A percentile compares a stretch with the other conserved stretches of the same genome.
Evolutionary conservation across 352 stramenopile species (phyloP).

Genomic region (Pythium dissimile): DNA sequence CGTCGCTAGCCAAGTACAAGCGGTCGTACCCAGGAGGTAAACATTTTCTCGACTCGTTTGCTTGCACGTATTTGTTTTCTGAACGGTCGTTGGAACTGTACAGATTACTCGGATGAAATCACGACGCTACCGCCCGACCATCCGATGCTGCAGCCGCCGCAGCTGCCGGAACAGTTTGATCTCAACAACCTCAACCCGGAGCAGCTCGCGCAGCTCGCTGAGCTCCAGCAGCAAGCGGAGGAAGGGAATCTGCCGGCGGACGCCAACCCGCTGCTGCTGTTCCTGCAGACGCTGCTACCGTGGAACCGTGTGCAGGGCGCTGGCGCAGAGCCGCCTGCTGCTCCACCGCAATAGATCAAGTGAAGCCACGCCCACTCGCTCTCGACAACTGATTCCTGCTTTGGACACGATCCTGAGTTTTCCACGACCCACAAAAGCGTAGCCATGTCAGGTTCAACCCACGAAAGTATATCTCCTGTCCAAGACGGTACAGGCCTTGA

Average conservation of each 20-base stretch:
- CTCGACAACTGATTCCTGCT: too few relatives aligned
- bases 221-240: constrained; percentile 60
- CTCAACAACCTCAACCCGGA: constrained; percentile 57
- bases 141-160: constrained; percentile 76
- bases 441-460: constrained; percentile 22
- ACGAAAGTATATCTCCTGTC: neutral
- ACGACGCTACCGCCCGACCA: constrained; percentile 80
- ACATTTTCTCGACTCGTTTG: neutral
- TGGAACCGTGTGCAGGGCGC: constrained; percentile 82
- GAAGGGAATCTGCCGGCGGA: constrained; percentile 70
- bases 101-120: constrained; percentile 87
- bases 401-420: too few relatives aligned
- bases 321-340: constrained; percentile 24
- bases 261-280: constrained; percentile 79
- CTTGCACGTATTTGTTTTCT: neutral
- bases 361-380: too few relatives aligned
- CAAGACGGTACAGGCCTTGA: neutral
- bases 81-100: too few relatives aligned
- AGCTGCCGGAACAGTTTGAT: constrained; percentile 22
- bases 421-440: too few relatives aligned
- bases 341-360: constrained; percentile 8
- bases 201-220: constrained; percentile 46
- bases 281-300: constrained; percentile 78
- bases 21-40: constrained; percentile 57
- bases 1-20: constrained; percentile 69